Conservation (phyloP, 2,329 filamentous ascomycete species). For the Sporothrix luriei region DNA sequence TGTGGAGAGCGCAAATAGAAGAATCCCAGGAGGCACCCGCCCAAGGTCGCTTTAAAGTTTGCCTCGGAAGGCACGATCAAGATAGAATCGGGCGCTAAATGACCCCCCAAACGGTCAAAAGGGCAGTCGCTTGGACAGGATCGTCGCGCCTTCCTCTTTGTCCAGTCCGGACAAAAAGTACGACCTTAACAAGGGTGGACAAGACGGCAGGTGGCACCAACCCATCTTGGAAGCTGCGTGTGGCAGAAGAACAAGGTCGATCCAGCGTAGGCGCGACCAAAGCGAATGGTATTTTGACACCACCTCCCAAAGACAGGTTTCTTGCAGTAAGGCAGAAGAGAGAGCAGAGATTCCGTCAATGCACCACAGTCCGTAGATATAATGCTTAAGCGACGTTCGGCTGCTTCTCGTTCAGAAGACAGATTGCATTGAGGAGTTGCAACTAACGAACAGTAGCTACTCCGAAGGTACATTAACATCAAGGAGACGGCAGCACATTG, state of each 20-base stretch:
- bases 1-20: neutral
- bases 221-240: constrained; percentile 30
- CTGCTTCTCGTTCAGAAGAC: neutral
- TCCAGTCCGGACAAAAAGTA: neutral
- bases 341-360: neutral
- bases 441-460: neutral
- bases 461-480: neutral
- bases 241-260: neutral
- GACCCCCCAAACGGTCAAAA: neutral
- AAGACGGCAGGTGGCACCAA: constrained; percentile 22
- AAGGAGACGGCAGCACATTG: neutral
- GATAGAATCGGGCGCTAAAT: constrained; percentile 13
- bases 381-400: neutral
- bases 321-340: neutral
- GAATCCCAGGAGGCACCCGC: neutral
- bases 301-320: neutral
- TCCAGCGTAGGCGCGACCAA: neutral
- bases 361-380: neutral
- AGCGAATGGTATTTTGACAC: neutral
- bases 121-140: neutral
- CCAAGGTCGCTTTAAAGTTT: constrained; percentile 5
- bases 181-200: neutral
- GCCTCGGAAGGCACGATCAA: constrained; percentile 3
- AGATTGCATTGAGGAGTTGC: neutral
- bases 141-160: neutral